Evolutionary conservation across 495 filamentous ascomycete genomes (phyloP).

Genomic region (Hypoxylon perforatum): DNA sequence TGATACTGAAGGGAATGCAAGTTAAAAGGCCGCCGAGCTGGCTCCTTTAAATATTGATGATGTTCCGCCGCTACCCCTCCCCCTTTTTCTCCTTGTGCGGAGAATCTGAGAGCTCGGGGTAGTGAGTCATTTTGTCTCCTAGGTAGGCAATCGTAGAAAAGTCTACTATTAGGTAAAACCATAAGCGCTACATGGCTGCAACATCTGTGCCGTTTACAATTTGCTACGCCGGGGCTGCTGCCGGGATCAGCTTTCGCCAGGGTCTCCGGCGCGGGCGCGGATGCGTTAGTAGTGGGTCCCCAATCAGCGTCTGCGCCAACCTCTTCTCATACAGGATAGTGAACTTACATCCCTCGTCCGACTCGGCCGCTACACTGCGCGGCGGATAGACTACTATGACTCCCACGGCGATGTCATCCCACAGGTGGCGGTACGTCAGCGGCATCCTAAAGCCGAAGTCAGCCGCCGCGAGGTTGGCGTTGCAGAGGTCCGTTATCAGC

Average conservation of each 20-base stretch:
- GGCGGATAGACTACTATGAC: conserved; percentile 45
- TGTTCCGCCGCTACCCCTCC: too few species aligned
- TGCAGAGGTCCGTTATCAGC: conserved; percentile 40
- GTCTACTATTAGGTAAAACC: too few species aligned
- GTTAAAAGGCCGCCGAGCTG: too few species aligned
- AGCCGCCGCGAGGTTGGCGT: conserved; percentile 21
- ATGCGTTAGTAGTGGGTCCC: conserved; percentile 36
- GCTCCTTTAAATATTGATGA: neutral
- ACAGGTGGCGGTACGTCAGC: conserved; percentile 37
- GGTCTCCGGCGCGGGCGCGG: neutral
- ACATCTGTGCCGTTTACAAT: too few species aligned
- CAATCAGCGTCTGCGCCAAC: conserved; percentile 45
- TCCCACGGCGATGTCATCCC: conserved; percentile 42
- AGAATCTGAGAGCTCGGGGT: too few species aligned
- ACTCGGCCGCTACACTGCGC: conserved; percentile 5
- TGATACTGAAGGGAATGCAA: neutral
- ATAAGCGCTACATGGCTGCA: too few species aligned
- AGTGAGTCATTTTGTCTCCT: too few species aligned
- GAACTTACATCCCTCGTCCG: conserved; percentile 56
- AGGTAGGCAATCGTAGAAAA: too few species aligned
- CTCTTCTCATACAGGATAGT: conserved; percentile 52
- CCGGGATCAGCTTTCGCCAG: neutral
- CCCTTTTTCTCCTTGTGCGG: too few species aligned
- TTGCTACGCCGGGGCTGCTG: too few species aligned
- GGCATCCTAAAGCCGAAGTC: conserved; percentile 49